Conservation (phyloP, 2,329 filamentous ascomycete genomes). For the Fusarium armeniacum region DNA sequence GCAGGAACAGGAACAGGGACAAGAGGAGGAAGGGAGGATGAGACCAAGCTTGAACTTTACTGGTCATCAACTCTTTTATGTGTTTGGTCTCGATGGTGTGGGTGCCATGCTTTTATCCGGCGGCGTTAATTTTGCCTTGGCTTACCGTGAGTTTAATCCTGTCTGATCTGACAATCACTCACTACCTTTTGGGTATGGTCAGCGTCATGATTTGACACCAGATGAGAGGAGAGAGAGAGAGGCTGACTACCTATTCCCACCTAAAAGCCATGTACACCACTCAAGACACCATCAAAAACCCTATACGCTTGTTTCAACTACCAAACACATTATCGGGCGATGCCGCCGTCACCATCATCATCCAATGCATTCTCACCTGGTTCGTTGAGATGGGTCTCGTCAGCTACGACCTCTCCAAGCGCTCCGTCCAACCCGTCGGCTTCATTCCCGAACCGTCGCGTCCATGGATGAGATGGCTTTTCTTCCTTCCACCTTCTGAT, state of each 20-base stretch:
- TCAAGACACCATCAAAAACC: slow-evolving; percentile 53
- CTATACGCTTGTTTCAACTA: slow-evolving; percentile 63
- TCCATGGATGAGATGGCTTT: slow-evolving; percentile 58
- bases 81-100: slow-evolving; percentile 63
- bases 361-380: slow-evolving; percentile 67
- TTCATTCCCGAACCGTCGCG: slow-evolving; percentile 57
- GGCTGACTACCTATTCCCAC: slow-evolving; percentile 7
- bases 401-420: slow-evolving; percentile 60
- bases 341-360: slow-evolving; percentile 64
- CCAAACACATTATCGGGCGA: slow-evolving; percentile 66
- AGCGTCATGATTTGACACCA: background rate
- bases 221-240: background rate
- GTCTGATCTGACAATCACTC: background rate
- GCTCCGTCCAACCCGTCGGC: slow-evolving; percentile 63
- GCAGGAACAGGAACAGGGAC: slow-evolving; percentile 16
- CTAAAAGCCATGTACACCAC: slow-evolving; percentile 62
- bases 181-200: background rate
- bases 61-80: slow-evolving; percentile 62
- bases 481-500: slow-evolving; percentile 35
- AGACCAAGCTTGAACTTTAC: slow-evolving; percentile 59
- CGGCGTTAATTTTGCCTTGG: slow-evolving; percentile 66
- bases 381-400: slow-evolving; percentile 64
- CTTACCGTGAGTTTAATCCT: slow-evolving; percentile 58
- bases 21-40: slow-evolving; percentile 43
- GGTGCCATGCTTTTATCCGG: slow-evolving; percentile 63